These are phyloP conservation scores for Potentilla sterilis DNA, from an alignment of 306 rosid genomes.

Conservation along the genomic window DNA sequence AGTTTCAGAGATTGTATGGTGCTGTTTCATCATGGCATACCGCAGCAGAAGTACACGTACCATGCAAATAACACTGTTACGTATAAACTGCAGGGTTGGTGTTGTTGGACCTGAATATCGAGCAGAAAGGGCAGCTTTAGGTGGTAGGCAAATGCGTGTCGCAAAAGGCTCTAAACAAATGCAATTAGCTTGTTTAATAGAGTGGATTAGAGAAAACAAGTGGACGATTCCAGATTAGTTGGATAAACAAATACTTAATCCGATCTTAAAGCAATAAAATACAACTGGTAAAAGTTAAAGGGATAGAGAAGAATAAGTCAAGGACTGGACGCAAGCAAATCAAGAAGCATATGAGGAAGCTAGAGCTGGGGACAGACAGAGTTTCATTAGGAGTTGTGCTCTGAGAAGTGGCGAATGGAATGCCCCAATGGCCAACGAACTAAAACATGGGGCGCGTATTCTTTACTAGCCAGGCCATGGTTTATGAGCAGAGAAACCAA, in stretches of 20 bases:
- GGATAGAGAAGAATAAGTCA: slow-evolving; percentile 16
- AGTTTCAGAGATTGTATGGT: not conserved
- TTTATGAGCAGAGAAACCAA: slow-evolving; percentile 10
- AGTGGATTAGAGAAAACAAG: not conserved
- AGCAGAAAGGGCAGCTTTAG: not conserved
- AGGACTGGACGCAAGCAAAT: slow-evolving; percentile 7
- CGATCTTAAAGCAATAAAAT: slow-evolving; percentile 9
- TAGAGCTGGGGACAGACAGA: not conserved
- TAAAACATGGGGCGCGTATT: slow-evolving; percentile 30
- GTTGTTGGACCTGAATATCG: not conserved
- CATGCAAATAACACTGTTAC: not conserved
- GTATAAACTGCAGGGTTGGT: not conserved
- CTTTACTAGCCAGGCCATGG: slow-evolving; percentile 1
- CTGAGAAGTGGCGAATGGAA: slow-evolving; percentile 69
- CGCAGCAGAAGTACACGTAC: not conserved
- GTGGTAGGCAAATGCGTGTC: not conserved
- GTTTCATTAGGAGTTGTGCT: not conserved
- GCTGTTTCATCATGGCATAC: not conserved
- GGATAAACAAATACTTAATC: not conserved
- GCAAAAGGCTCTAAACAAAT: not conserved
- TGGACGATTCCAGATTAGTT: slow-evolving; percentile 5
- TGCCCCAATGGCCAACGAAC: slow-evolving; percentile 45
- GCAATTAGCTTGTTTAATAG: slow-evolving; percentile 4
- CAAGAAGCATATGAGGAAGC: not conserved
- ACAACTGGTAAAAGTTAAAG: slow-evolving; percentile 9